Conservation (phyloP, 805 yeast species). For the Yarrowia yakushimensis region DNA sequence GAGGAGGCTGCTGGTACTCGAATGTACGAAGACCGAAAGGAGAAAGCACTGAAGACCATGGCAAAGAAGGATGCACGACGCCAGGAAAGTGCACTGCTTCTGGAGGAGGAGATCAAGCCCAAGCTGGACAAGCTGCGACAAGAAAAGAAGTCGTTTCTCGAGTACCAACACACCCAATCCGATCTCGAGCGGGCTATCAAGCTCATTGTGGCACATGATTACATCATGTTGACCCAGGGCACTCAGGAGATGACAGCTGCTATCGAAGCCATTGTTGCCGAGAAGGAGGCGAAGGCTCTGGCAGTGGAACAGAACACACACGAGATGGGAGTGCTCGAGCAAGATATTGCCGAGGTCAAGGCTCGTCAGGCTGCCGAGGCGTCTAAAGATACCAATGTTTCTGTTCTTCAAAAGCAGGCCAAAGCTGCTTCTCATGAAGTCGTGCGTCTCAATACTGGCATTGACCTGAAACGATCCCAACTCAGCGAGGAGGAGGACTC, state of each 20-base stretch:
- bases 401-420: constrained; percentile 58
- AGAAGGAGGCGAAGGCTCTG: constrained; percentile 43
- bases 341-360: constrained; percentile 57
- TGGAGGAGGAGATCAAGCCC: constrained; percentile 89
- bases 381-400: constrained; percentile 56
- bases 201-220: constrained; percentile 76
- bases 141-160: constrained; percentile 79
- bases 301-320: constrained; percentile 46
- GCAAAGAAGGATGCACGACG: constrained; percentile 83
- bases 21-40: constrained; percentile 90
- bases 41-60: constrained; percentile 88
- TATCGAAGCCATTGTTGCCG: constrained; percentile 21
- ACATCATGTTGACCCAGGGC: constrained; percentile 43
- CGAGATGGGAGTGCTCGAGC: constrained; percentile 58
- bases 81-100: constrained; percentile 65
- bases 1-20: constrained; percentile 99
- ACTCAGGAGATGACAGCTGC: constrained; percentile 43
- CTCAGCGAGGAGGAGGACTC: constrained; percentile 51
- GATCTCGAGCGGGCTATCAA: constrained; percentile 72
- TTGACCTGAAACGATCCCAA: constrained; percentile 56
- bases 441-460: constrained; percentile 64
- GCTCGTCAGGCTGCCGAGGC: constrained; percentile 54
- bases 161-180: constrained; percentile 78
- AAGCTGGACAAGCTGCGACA: constrained; percentile 73
- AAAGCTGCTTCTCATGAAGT: constrained; percentile 55